These are phyloP conservation scores for Lactarius vividus DNA, from an alignment of 768 basidiomycete genomes.

Conservation along the genomic window DNA sequence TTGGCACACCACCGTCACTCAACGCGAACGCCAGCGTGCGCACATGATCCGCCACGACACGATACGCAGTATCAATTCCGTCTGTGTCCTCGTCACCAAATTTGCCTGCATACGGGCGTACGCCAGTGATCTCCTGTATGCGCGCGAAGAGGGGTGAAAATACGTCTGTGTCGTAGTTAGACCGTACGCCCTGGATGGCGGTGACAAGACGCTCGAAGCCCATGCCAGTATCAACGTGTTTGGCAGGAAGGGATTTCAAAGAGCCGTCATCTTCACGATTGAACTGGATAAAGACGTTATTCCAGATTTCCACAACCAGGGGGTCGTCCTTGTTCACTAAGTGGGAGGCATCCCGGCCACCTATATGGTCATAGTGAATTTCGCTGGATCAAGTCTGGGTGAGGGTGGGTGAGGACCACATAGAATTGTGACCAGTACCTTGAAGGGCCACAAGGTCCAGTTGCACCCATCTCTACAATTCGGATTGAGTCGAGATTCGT, in stretches of 20 bases:
- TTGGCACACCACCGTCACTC: conserved; percentile 94
- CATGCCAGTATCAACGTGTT: conserved; percentile 99
- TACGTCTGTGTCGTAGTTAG: conserved; percentile 98
- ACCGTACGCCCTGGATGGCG: conserved; percentile 82
- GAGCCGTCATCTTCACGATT: conserved; percentile 91
- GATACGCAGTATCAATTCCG: conserved; percentile 96
- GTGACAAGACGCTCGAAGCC: conserved; percentile 98
- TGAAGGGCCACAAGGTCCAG: conserved; percentile 97
- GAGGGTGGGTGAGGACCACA: not conserved
- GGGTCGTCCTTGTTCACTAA: conserved; percentile 97
- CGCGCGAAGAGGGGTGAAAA: conserved; percentile 86
- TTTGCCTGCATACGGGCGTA: conserved; percentile 81
- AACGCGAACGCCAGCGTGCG: conserved; percentile 94
- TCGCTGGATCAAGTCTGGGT: conserved; percentile 50
- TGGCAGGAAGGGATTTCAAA: conserved; percentile 76
- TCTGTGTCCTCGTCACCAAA: conserved; percentile 95
- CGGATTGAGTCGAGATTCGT: not conserved
- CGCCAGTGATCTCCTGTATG: conserved; percentile 87
- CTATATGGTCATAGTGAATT: conserved; percentile 95
- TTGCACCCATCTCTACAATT: conserved; percentile 92
- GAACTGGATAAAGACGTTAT: conserved; percentile 99
- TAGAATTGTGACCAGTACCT: conserved; percentile 46
- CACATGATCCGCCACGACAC: conserved; percentile 95
- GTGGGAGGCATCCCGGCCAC: conserved; percentile 91
- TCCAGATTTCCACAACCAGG: conserved; percentile 98